A percentile compares a stretch with the other conserved stretches of the same genome.
Evolutionary conservation across 2,329 filamentous ascomycete genomes (phyloP).

Genomic region (Exophiala sideris): DNA sequence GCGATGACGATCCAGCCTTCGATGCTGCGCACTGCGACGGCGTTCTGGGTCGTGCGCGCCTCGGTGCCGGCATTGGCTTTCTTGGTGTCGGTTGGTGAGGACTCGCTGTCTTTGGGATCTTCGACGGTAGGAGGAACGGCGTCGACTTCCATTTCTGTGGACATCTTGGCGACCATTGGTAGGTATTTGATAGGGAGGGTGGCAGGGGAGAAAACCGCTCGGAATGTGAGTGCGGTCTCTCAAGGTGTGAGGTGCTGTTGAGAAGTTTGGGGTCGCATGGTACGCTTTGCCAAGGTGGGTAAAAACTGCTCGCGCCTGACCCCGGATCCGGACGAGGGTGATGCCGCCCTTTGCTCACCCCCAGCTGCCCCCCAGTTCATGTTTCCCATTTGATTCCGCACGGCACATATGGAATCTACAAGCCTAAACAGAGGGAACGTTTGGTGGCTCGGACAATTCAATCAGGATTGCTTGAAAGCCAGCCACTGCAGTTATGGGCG

Average conservation of each 20-base stretch:
- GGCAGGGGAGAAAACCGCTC: background rate
- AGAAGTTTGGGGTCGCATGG: background rate
- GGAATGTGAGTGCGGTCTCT: background rate
- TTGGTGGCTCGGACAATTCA: no score
- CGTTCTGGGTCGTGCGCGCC: constrained; percentile 43
- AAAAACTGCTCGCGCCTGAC: no score
- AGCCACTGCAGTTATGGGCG: no score
- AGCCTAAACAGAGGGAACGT: no score
- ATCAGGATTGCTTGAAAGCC: no score
- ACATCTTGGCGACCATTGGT: constrained; percentile 34
- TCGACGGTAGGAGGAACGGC: constrained; percentile 28
- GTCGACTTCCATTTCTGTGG: constrained; percentile 47
- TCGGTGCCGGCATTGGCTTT: constrained; percentile 33
- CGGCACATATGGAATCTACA: no score
- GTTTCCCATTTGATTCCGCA: no score
- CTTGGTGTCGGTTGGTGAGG: constrained; percentile 15
- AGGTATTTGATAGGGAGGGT: constrained; percentile 1
- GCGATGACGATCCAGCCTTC: constrained; percentile 68
- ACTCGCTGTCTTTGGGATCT: constrained; percentile 26
- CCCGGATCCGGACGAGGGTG: no score
- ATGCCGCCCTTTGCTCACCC: no score
- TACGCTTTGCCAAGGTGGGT: background rate
- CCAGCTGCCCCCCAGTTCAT: no score
- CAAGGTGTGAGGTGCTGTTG: no score
- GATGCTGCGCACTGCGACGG: constrained; percentile 62